Conservation (phyloP, 129 eudicot species). For the Flaveria robusta region DNA sequence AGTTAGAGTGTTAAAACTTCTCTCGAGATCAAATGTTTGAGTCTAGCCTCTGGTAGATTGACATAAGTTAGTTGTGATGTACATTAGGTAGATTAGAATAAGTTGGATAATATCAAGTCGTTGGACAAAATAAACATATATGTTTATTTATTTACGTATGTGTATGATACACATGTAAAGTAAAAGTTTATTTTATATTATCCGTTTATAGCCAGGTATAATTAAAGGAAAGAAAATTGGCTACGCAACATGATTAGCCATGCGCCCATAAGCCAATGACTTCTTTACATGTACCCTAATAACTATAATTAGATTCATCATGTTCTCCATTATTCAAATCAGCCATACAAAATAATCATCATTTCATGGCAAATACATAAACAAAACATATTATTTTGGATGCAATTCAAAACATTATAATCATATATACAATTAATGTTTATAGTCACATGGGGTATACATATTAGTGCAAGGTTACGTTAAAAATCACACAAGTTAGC, state of each 20-base stretch:
- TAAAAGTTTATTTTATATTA: not conserved
- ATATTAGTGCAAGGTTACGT: too few species aligned
- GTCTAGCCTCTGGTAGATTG: too few species aligned
- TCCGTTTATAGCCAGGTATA: not conserved
- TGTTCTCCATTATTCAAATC: not conserved
- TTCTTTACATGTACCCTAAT: conserved; percentile 3
- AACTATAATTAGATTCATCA: conserved; percentile 6
- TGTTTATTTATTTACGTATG: not conserved
- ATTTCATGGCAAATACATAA: conserved; percentile 5
- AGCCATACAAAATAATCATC: not conserved
- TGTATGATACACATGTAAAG: not conserved
- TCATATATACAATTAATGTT: not conserved
- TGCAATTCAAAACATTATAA: not conserved
- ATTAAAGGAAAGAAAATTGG: not conserved
- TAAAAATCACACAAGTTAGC: too few species aligned
- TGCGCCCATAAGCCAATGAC: not conserved
- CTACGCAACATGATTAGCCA: conserved; percentile 1
- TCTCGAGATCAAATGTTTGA: too few species aligned
- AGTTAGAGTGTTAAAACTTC: too few species aligned
- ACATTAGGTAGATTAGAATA: too few species aligned
- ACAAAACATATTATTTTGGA: not conserved
- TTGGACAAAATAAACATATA: too few species aligned
- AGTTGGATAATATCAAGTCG: too few species aligned
- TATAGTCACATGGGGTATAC: too few species aligned
- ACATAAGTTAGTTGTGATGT: too few species aligned